A percentile compares a stretch with the other conserved stretches of the same genome.
These are phyloP conservation scores for Botrytis cinerea DNA, from an alignment of 2,329 filamentous ascomycete genomes.

Conservation along the genomic window DNA sequence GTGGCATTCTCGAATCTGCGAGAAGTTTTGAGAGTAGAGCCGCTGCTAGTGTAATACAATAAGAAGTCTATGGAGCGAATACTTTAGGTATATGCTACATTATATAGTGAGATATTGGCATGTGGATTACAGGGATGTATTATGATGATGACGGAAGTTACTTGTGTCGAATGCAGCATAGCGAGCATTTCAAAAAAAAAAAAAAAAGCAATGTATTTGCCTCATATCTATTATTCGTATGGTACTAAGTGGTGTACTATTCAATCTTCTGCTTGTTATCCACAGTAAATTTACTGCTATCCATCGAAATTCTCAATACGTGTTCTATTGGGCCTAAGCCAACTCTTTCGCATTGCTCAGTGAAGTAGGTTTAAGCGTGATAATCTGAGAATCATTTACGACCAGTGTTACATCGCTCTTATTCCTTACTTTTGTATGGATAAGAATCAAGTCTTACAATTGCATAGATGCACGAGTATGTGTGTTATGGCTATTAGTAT, in stretches of 20 bases:
- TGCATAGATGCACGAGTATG: no score
- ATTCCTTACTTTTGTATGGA: neutral
- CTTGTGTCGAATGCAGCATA: neutral
- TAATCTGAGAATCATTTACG: neutral
- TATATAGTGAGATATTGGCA: neutral
- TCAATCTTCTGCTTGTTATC: neutral
- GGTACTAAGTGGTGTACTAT: neutral
- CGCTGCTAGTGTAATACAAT: neutral
- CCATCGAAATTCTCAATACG: neutral
- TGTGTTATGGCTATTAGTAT: neutral
- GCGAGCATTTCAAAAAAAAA: constrained; percentile 1
- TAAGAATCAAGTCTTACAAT: neutral
- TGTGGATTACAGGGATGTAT: neutral
- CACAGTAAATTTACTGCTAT: neutral
- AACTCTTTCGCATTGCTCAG: neutral
- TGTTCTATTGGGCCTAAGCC: neutral
- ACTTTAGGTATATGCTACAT: neutral
- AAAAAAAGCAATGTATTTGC: neutral
- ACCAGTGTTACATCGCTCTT: neutral
- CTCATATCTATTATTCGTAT: neutral
- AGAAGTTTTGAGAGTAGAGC: no score
- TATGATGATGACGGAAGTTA: neutral
- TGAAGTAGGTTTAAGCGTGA: neutral
- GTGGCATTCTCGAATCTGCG: neutral
- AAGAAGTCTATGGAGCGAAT: neutral